Evolutionary conservation across 2,329 filamentous ascomycete species (phyloP).

Genomic region (Xylariomycetidae sp.): DNA sequence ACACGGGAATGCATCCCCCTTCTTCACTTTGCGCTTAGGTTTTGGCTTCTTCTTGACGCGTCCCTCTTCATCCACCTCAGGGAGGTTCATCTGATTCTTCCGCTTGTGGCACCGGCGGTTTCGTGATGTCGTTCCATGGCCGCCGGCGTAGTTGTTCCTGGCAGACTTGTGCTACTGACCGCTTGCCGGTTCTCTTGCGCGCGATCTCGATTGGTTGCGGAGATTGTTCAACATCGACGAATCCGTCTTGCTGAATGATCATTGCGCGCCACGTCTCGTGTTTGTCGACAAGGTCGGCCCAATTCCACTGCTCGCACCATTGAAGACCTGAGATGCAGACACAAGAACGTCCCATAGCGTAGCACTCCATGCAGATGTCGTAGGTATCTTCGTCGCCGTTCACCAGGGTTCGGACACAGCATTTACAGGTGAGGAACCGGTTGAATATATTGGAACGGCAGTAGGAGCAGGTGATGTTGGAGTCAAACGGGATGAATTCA

Average conservation of each 20-base stretch:
- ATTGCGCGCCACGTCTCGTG: conserved; percentile 80
- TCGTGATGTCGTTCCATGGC: conserved; percentile 77
- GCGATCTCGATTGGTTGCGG: conserved; percentile 68
- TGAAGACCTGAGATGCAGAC: conserved; percentile 76
- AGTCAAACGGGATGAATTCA: conserved; percentile 77
- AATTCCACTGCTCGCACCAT: conserved; percentile 92
- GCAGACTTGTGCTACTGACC: conserved; percentile 85
- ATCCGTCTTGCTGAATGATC: conserved; percentile 68
- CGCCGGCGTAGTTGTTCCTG: conserved; percentile 77
- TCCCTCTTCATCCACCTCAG: conserved; percentile 59
- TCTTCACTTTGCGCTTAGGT: conserved; percentile 47
- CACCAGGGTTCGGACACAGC: conserved; percentile 63
- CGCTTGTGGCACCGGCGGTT: conserved; percentile 36
- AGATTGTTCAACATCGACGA: conserved; percentile 57
- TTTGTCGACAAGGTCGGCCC: conserved; percentile 68
- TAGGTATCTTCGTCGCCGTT: conserved; percentile 76
- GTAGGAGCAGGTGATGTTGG: conserved; percentile 91
- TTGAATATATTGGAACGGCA: conserved; percentile 97
- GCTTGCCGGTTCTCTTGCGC: conserved; percentile 60
- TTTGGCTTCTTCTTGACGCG: conserved; percentile 61
- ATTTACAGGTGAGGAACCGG: conserved; percentile 85
- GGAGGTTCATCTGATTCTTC: conserved; percentile 35
- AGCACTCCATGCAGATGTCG: conserved; percentile 97
- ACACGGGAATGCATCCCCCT: conserved; percentile 55
- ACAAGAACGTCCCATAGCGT: conserved; percentile 93